phyloP scores from a whole-genome alignment of 305 asterid genomes.

The Lippia alba region DNA sequence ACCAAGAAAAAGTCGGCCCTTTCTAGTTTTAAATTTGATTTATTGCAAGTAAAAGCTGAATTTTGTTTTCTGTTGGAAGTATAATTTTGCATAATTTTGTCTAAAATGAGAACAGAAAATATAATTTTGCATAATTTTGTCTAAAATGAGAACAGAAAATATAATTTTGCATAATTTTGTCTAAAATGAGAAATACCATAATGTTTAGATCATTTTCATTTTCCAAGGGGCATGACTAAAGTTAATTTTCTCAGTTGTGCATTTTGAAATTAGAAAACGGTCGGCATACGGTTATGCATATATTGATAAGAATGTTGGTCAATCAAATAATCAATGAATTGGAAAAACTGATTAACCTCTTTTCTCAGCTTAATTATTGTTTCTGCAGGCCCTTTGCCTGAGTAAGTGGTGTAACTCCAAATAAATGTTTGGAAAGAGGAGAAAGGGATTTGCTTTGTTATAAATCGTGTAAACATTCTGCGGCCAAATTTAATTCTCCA shows the following conservation, averaged over 20 bases:
- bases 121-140: no score
- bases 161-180: neutral
- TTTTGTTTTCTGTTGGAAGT: neutral
- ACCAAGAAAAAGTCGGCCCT: neutral
- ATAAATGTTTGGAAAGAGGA: conserved; percentile 17
- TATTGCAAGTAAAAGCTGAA: conserved; percentile 1
- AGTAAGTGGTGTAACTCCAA: conserved; percentile 1
- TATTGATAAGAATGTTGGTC: neutral
- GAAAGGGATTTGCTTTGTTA: conserved; percentile 6
- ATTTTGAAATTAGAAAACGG: neutral
- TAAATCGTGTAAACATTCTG: neutral
- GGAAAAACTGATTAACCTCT: neutral
- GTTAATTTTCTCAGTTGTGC: neutral
- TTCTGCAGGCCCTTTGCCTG: neutral
- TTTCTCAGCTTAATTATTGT: neutral
- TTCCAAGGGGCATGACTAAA: neutral
- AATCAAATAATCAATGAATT: neutral
- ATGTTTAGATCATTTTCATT: neutral
- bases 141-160: no score
- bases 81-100: no score
- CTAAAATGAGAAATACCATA: neutral
- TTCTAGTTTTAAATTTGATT: neutral
- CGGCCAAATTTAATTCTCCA: neutral
- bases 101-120: no score
- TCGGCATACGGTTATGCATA: neutral